Base-by-base conservation (phyloP, 768 basidiomycete species). In the Fomitopsis pulvina region DNA sequence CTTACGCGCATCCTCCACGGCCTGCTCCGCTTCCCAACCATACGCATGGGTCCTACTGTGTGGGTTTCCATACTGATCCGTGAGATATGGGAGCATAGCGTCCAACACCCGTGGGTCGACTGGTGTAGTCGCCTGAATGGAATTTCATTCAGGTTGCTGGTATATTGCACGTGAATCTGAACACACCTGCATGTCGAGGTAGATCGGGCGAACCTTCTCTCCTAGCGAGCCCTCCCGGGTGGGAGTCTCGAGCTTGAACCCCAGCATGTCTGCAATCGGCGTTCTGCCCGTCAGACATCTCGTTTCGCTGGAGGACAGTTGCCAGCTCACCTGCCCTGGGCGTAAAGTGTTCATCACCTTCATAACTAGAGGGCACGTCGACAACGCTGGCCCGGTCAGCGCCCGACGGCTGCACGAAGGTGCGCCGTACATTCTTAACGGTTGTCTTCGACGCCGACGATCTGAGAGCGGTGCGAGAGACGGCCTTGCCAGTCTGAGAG, bases 31-130 rank as follows among this genome's bases (percentile, higher is more conserved):
- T 69, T 99, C 96, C 96, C 96, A 99, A 3, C 96, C 96, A 66
- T 98, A 99, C 0, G 96, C 92, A 68, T 99, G 96, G 25, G 96
- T 98, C 49, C 96, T 82, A 65, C 92, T 94, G 65, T 98, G 96
- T 8, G 96, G 95, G 68, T 98, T 99, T 3, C 96, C 96, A 62
- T 87, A 98, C 65, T 92, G 91, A 65, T 98, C 91, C 4, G 93
- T 95, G 56, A 94, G 70, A 68, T 80, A 97, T 0, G 96, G 96
- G 22, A 99, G 73, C 95, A 98, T 99, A 16, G 87, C 84, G 68
- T 98, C 96, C 50, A 98, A 75, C 4, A 98, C 96, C 51, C 96
- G 82, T 25, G 96, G 96, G 65, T 99, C 96, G 48, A 96, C 83
- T 18, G 96, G 96, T 22, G 96, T 98, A 2, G 96, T 99, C 4